These are phyloP conservation scores for Rhizomucor pusillus DNA, from an alignment of 371 early-diverging fungal genomes.

Conservation along the genomic window DNA sequence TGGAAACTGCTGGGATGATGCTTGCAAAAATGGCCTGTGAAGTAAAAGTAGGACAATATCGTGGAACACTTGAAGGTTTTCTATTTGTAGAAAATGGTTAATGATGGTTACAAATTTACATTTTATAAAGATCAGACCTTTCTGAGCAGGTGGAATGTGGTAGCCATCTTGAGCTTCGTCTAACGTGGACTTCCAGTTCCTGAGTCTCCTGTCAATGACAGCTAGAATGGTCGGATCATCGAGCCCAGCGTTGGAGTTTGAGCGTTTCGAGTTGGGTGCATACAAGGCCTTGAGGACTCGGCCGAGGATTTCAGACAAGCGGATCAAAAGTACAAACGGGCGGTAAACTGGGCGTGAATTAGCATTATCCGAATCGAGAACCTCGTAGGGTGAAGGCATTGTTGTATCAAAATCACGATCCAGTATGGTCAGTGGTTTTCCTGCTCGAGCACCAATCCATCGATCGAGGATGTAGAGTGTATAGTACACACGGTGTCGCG, in stretches of 20 bases:
- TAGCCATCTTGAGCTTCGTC: constrained; percentile 20
- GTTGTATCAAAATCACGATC: constrained; percentile 51
- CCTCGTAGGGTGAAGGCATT: constrained; percentile 36
- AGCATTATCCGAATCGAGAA: constrained; percentile 14
- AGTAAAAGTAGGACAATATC: constrained; percentile 50
- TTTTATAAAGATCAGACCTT: constrained; percentile 26
- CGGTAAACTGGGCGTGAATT: constrained; percentile 23
- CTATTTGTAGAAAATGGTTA: constrained; percentile 19
- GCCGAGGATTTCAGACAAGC: constrained; percentile 45
- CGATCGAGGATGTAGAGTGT: constrained; percentile 61
- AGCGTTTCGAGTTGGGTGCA: constrained; percentile 40
- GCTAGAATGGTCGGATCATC: constrained; percentile 43
- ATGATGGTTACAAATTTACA: not conserved
- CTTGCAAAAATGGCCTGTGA: constrained; percentile 53
- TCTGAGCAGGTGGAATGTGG: constrained; percentile 27
- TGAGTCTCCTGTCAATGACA: constrained; percentile 43
- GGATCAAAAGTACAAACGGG: constrained; percentile 31
- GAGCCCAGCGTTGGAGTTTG: constrained; percentile 35
- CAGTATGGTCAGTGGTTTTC: constrained; percentile 49
- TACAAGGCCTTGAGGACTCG: constrained; percentile 42
- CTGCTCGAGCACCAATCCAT: constrained; percentile 47
- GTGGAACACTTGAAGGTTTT: constrained; percentile 50
- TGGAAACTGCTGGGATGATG: constrained; percentile 17
- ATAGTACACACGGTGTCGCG: constrained; percentile 64
- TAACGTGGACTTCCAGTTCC: constrained; percentile 33